phyloP scores from a whole-genome alignment of 371 early-diverging fungal species.

The Mortierella sp. region DNA sequence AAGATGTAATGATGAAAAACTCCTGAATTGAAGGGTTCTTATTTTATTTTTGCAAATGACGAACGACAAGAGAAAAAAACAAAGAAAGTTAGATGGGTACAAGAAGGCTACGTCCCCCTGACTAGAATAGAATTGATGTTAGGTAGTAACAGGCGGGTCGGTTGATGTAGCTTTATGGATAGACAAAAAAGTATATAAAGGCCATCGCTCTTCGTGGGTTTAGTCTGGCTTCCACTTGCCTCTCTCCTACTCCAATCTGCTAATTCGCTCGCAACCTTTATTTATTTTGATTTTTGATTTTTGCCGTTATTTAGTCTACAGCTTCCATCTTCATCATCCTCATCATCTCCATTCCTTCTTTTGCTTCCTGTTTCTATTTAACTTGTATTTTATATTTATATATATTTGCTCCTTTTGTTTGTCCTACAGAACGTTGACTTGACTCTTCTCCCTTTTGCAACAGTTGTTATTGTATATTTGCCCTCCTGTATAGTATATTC shows the following conservation, averaged over 20 bases:
- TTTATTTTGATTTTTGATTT: background rate
- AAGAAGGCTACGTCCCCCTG: background rate
- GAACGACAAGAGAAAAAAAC: background rate
- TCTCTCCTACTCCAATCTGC: background rate
- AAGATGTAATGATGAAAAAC: too few relatives aligned
- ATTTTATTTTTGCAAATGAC: too few relatives aligned
- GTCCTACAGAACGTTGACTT: slow-evolving; percentile 17
- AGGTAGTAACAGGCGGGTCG: too few relatives aligned
- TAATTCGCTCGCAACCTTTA: background rate
- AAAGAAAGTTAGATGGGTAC: too few relatives aligned
- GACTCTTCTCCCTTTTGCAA: background rate
- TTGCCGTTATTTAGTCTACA: too few relatives aligned
- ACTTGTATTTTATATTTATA: background rate
- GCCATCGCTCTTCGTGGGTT: background rate
- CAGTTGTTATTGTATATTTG: background rate
- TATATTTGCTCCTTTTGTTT: background rate
- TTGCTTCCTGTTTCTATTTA: background rate
- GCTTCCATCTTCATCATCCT: background rate
- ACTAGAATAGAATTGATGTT: slow-evolving; percentile 11
- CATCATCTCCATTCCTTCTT: background rate
- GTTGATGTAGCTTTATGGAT: too few relatives aligned
- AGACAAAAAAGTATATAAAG: slow-evolving; percentile 21
- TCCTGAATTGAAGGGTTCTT: too few relatives aligned
- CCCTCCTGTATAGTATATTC: slow-evolving; percentile 12
- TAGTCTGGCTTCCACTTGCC: slow-evolving; percentile 13